phyloP scores from a whole-genome alignment of 176 grass and related monocot species.

The Triticum urartu region DNA sequence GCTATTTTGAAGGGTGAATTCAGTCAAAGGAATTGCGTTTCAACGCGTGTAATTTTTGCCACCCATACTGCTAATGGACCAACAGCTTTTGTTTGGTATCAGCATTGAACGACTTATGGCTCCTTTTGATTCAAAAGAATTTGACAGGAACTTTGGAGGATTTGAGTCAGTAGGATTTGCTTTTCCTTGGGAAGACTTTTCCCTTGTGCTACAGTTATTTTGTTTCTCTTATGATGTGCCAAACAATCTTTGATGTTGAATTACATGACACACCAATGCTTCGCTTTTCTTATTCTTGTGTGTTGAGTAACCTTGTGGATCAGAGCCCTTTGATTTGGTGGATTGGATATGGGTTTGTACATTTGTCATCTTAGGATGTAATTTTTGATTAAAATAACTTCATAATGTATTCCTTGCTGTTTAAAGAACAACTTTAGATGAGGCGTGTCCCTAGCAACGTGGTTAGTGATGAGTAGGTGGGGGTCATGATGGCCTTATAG shows the following conservation, averaged over 20 bases:
- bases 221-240: neutral
- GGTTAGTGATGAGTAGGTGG: too few species aligned
- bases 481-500: too few species aligned
- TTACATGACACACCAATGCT: neutral
- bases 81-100: neutral
- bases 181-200: neutral
- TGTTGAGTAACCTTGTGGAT: neutral
- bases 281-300: neutral
- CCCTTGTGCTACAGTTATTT: neutral
- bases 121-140: neutral
- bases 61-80: neutral
- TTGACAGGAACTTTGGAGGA: neutral
- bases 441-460: too few species aligned
- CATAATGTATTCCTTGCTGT: too few species aligned
- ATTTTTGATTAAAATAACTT: too few species aligned
- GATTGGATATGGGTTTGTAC: too few species aligned
- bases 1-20: neutral
- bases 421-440: too few species aligned
- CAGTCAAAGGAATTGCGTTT: neutral
- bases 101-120: too few species aligned
- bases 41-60: neutral
- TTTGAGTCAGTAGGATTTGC: neutral
- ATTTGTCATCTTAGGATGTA: neutral
- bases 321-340: too few species aligned
- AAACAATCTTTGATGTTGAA: neutral